Conservation (phyloP, 1,284 basidiomycete species). For the Cutaneotrichosporon cutaneum region DNA sequence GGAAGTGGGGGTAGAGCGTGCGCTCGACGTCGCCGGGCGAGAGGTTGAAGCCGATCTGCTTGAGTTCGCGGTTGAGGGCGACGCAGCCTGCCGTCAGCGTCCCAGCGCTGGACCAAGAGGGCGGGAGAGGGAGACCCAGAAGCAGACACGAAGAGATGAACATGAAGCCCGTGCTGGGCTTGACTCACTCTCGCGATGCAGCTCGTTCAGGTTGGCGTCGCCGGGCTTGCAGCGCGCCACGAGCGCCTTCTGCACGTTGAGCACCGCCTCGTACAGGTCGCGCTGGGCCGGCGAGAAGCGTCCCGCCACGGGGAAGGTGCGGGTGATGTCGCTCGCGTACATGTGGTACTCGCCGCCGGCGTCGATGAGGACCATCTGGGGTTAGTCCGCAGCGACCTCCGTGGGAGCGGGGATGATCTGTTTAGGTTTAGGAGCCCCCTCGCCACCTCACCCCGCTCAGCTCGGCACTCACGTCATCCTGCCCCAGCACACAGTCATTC, state of each 20-base stretch:
- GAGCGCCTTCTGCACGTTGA: constrained; percentile 57
- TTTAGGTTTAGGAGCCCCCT: no score
- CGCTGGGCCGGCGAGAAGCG: constrained; percentile 75
- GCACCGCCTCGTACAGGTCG: constrained; percentile 74
- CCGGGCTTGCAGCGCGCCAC: constrained; percentile 56
- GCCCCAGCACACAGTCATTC: constrained; percentile 73
- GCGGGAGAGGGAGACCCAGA: no score
- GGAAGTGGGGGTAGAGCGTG: constrained; percentile 82
- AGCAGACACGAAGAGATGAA: no score
- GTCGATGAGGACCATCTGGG: constrained; percentile 72
- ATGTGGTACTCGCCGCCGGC: constrained; percentile 87
- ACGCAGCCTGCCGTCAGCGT: constrained; percentile 57
- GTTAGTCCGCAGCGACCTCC: no score
- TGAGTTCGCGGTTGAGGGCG: constrained; percentile 70
- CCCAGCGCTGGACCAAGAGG: no score
- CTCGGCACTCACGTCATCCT: constrained; percentile 61
- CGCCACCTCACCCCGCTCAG: no score
- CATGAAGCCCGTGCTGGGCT: no score
- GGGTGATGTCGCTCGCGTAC: constrained; percentile 95
- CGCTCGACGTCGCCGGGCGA: constrained; percentile 67
- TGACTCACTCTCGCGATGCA: constrained; percentile 66
- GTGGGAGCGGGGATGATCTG: no score
- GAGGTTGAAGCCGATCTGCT: constrained; percentile 76
- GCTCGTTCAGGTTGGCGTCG: constrained; percentile 65
- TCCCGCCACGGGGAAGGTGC: constrained; percentile 84